phyloP scores from a whole-genome alignment of 345 rosid genomes.

The Streptanthus diversifolius region DNA sequence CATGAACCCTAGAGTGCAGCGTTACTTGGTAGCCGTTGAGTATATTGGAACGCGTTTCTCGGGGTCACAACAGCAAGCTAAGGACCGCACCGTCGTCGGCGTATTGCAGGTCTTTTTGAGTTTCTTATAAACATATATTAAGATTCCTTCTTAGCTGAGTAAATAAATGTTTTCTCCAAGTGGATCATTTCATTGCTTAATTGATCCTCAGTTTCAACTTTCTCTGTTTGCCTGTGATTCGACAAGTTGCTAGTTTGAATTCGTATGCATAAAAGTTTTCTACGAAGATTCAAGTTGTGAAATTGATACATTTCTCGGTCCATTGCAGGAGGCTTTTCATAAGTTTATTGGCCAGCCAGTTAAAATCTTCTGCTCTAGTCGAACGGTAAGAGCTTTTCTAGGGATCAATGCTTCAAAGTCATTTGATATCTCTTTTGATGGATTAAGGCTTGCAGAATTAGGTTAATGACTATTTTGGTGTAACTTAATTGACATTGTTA shows the following conservation, averaged over 20 bases:
- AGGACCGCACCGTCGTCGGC: constrained; percentile 70
- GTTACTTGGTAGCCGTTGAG: constrained; percentile 81
- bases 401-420: background rate
- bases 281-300: background rate
- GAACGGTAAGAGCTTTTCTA: constrained; percentile 57
- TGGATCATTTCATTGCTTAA: background rate
- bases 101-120: constrained; percentile 52
- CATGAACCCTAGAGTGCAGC: constrained; percentile 59
- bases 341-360: constrained; percentile 90
- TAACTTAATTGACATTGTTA: background rate
- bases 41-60: constrained; percentile 84
- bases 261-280: background rate
- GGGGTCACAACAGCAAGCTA: constrained; percentile 81
- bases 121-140: too few relatives aligned
- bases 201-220: background rate
- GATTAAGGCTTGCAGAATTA: background rate
- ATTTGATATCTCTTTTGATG: background rate
- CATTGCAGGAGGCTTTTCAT: constrained; percentile 68
- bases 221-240: background rate
- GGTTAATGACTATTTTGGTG: background rate
- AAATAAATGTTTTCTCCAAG: background rate
- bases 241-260: background rate
- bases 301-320: background rate
- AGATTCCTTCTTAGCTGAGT: too few relatives aligned
- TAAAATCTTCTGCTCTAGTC: constrained; percentile 66